These are phyloP conservation scores for Citrus maxima DNA, from an alignment of 345 rosid species.

Conservation along the genomic window DNA sequence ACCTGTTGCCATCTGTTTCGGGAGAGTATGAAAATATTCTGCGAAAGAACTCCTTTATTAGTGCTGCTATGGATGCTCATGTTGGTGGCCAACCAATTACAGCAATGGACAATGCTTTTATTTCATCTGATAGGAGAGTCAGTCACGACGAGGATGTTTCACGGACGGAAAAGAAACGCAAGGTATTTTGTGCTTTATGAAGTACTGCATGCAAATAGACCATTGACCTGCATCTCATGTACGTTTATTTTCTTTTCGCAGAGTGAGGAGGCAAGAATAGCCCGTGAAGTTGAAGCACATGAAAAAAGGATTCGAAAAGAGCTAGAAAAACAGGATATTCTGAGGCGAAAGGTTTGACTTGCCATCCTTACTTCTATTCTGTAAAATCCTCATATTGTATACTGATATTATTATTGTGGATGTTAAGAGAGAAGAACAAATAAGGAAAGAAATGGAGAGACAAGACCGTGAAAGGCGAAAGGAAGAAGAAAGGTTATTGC, in stretches of 20 bases:
- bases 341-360: slow-evolving; percentile 73
- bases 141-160: slow-evolving; percentile 47
- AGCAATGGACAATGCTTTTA: slow-evolving; percentile 43
- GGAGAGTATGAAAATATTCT: slow-evolving; percentile 44
- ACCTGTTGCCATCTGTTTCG: slow-evolving; percentile 39
- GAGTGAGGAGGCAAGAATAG: slow-evolving; percentile 85
- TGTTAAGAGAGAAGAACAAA: slow-evolving; percentile 69
- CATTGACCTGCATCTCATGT: neutral
- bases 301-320: slow-evolving; percentile 83
- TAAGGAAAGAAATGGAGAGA: slow-evolving; percentile 83
- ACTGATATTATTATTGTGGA: slow-evolving; percentile 10
- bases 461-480: slow-evolving; percentile 87
- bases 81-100: slow-evolving; percentile 36
- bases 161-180: slow-evolving; percentile 68
- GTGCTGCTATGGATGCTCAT: slow-evolving; percentile 34
- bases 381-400: slow-evolving; percentile 1
- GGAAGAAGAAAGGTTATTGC: slow-evolving; percentile 85
- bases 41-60: slow-evolving; percentile 38
- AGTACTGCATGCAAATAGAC: neutral
- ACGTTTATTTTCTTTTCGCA: slow-evolving; percentile 25
- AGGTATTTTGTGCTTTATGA: slow-evolving; percentile 36
- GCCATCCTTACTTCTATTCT: slow-evolving; percentile 1
- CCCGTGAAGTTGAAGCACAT: slow-evolving; percentile 84
- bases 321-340: slow-evolving; percentile 77
- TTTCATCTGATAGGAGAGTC: slow-evolving; percentile 46